These are phyloP conservation scores for Capsicum baccatum DNA, from an alignment of 257 asterid genomes.

Conservation along the genomic window DNA sequence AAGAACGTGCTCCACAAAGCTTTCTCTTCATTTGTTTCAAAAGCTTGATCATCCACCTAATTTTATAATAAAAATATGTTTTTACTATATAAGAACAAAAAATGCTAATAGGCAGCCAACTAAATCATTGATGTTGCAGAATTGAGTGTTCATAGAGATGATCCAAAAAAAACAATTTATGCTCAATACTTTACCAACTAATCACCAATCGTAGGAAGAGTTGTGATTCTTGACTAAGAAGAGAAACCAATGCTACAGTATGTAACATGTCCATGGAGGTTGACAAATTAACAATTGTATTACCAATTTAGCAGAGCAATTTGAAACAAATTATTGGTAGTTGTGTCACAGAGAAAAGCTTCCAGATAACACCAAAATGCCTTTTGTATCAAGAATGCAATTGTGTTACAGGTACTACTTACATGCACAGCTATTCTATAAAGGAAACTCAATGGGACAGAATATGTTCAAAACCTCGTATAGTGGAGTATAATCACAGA, in stretches of 20 bases:
- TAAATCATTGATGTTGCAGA: constrained; percentile 17
- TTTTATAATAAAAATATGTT: not conserved
- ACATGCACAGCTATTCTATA: not conserved
- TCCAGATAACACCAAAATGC: not conserved
- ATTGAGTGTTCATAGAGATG: not conserved
- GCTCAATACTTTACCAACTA: not conserved
- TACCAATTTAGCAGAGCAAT: constrained; percentile 11
- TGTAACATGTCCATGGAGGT: constrained; percentile 17
- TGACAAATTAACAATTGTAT: constrained; percentile 18
- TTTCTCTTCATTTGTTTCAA: constrained; percentile 78
- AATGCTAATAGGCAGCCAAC: not conserved
- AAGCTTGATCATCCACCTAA: constrained; percentile 88
- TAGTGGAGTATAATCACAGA: constrained; percentile 17
- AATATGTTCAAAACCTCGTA: constrained; percentile 18
- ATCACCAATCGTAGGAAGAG: not conserved
- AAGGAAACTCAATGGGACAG: constrained; percentile 12
- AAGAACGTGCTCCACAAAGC: constrained; percentile 79
- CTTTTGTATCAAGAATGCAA: not conserved
- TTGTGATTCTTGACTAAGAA: constrained; percentile 25
- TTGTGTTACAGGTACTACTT: not conserved
- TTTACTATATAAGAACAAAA: not conserved
- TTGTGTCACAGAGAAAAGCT: not conserved
- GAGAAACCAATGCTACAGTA: not conserved
- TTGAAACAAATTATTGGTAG: not conserved
- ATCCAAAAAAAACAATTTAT: not conserved